Percentiles rank a stretch among this genome's conserved stretches.
Evolutionary conservation across 208 protist species (phyloP).

Genomic region (Novymonas esmeraldas): DNA sequence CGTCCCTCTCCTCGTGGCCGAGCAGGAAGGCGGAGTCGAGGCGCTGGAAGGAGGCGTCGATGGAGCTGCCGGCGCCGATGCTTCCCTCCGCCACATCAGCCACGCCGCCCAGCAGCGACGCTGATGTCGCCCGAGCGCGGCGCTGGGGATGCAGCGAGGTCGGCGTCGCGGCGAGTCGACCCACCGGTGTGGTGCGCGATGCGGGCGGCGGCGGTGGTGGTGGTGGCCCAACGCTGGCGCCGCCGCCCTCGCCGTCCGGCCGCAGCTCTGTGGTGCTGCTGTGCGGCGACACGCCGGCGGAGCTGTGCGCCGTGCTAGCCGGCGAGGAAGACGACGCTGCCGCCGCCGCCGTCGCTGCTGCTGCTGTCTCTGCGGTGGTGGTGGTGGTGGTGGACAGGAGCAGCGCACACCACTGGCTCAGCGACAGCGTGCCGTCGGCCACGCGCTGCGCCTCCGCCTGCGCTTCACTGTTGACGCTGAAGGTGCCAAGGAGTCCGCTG

Average conservation of each 20-base stretch:
- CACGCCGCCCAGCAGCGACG: neutral
- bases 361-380: no score
- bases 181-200: neutral
- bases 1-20: no score
- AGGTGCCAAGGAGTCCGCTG: conserved; percentile 52
- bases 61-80: conserved; percentile 4
- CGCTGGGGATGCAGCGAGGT: neutral
- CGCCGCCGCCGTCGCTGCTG: conserved; percentile 5
- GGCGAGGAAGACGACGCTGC: neutral
- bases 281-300: no score
- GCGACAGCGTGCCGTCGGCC: conserved; percentile 41
- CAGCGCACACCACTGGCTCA: conserved; percentile 63
- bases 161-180: neutral
- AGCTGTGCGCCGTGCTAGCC: neutral
- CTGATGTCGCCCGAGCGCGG: neutral
- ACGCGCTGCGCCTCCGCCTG: conserved; percentile 37
- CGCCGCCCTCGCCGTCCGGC: neutral
- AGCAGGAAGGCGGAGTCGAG: conserved; percentile 22
- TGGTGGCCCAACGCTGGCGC: neutral
- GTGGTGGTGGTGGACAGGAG: conserved; percentile 41
- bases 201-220: neutral
- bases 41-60: conserved; percentile 26
- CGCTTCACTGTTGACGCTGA: conserved; percentile 53
- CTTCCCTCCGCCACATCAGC: neutral
- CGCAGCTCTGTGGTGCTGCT: neutral